These are phyloP conservation scores for Rhodotorula taiwanensis DNA, from an alignment of 768 basidiomycete genomes.

Conservation along the genomic window DNA sequence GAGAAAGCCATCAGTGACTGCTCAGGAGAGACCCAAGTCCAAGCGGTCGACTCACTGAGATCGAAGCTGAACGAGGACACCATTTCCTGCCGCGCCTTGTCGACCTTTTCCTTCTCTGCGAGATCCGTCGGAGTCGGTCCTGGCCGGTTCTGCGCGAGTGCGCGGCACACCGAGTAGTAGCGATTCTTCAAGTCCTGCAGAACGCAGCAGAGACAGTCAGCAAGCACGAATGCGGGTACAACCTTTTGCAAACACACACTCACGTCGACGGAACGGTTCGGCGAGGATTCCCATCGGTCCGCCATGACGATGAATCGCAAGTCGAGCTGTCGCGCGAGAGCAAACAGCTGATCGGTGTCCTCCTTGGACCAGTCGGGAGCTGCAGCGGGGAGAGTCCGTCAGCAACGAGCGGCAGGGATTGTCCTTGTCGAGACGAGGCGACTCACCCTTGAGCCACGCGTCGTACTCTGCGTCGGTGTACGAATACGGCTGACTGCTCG, in stretches of 20 bases:
- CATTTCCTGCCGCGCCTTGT: conserved; percentile 4
- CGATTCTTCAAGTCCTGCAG: conserved; percentile 59
- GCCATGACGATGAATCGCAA: conserved; percentile 79
- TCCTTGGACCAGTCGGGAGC: conserved; percentile 84
- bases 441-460: conserved; percentile 63
- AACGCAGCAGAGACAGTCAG: neutral
- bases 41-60: conserved; percentile 57
- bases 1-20: too few relatives aligned
- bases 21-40: too few relatives aligned
- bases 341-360: conserved; percentile 89
- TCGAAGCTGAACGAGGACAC: conserved; percentile 55
- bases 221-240: neutral
- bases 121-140: conserved; percentile 1
- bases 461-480: conserved; percentile 86
- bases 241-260: neutral
- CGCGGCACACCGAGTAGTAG: conserved; percentile 85
- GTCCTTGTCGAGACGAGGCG: too few relatives aligned
- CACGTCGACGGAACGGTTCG: conserved; percentile 46
- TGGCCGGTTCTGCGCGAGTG: conserved; percentile 59
- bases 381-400: too few relatives aligned
- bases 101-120: conserved; percentile 16
- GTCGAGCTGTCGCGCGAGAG: conserved; percentile 71
- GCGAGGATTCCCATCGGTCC: conserved; percentile 75
- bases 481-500: conserved; percentile 56
- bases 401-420: too few relatives aligned